Evolutionary conservation across 176 grass and related monocot genomes (phyloP), one percentile per base, ranked within the genome.

Genomic region (Thinopyrum elongatum): DNA sequence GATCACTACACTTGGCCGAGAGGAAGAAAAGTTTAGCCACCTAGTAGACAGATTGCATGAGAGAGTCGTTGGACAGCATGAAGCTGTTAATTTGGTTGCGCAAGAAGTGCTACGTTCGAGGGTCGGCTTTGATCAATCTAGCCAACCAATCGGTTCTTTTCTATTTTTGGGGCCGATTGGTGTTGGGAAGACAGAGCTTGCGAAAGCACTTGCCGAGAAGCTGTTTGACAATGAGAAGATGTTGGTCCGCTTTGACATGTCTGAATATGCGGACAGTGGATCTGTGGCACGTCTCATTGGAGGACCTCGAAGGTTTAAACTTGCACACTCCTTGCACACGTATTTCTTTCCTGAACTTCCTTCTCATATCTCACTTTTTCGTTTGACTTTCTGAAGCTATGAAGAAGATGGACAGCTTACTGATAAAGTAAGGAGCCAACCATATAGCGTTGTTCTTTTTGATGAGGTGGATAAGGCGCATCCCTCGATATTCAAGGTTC

Each of bases 101-200:
- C 23, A 64, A 64, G 61, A 4, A 28, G 61, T 64, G 9, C 4
- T 64, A 14, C 61, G 61, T 28, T 64, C 61, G 2, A 64, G 26
- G 61, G 61, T 64, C 4, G 25, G 61, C 3, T 10, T 64, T 64
- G 25, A 6, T 64, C 61, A 64, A 28, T 28, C 61, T 28, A 2
- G 61, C 25, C 61, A 29, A 64, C 61, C 61, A 15, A 28, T 28
- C 2, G 4, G 61, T 15, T 64, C 61, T 0, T 79, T 92, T 10
- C 72, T 92, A 1, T 92, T 92, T 35, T 28, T 76, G n/a, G 90
- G 90, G 2, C 55, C 86, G 16, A 86, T 41, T 4, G 90, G 90
- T 77, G 87, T 89, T 8, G 90, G 90, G 5, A 92, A 92, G 74
- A 92, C 83, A 22, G 90, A 89, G 30, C 86, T 92, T 4, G 72